Conservation (phyloP, 1,284 basidiomycete genomes). For the Mycena sp. region DNA sequence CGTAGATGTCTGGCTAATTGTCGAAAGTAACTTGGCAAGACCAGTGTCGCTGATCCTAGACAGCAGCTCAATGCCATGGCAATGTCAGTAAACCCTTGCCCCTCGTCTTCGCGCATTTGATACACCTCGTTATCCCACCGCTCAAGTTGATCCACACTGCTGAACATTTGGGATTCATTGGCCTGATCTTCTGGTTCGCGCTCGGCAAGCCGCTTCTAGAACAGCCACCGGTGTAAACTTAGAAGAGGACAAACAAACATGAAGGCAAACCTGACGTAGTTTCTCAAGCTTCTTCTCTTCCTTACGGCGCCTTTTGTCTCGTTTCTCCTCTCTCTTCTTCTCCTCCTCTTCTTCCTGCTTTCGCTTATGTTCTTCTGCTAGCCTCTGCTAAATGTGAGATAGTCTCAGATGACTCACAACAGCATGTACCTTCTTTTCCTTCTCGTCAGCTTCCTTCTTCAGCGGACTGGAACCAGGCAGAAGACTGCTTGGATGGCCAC, state of each 20-base stretch:
- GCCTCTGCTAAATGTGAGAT: too few relatives aligned
- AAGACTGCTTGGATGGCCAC: conserved; percentile 2
- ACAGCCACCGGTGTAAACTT: neutral
- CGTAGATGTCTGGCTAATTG: neutral
- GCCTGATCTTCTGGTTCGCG: conserved; percentile 2
- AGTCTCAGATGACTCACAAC: neutral
- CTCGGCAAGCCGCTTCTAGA: neutral
- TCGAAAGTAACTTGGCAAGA: neutral
- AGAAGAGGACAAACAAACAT: neutral
- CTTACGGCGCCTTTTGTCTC: neutral
- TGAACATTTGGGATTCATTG: neutral
- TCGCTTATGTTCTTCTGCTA: too few relatives aligned
- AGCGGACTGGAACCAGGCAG: neutral
- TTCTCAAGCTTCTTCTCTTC: neutral
- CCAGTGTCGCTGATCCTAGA: neutral
- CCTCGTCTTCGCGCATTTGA: conserved; percentile 9
- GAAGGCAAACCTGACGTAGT: neutral
- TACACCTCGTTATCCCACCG: neutral
- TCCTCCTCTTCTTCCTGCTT: neutral
- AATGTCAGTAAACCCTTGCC: conserved; percentile 1
- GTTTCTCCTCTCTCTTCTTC: too few relatives aligned
- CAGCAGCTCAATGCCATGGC: neutral
- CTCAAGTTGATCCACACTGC: neutral
- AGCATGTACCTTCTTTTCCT: neutral
- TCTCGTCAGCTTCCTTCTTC: neutral